Conservation (phyloP, 306 rosid species). For the Delonix regia region DNA sequence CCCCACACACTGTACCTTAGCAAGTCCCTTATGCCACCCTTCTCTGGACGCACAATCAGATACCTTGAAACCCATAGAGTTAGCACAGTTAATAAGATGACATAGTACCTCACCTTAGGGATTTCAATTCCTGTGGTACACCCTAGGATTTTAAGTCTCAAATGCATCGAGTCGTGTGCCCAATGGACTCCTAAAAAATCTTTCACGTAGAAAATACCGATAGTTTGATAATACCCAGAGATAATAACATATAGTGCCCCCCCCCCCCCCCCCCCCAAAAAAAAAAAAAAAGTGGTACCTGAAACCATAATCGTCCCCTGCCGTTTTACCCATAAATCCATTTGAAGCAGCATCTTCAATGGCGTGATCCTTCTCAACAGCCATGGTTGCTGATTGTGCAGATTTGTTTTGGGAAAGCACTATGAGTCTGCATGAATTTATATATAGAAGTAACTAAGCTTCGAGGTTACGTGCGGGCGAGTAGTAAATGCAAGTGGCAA, state of each 20-base stretch:
- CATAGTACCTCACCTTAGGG: neutral
- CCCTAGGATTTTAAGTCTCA: neutral
- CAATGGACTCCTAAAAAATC: no score
- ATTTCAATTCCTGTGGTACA: neutral
- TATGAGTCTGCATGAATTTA: neutral
- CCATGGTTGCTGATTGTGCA: conserved; percentile 30
- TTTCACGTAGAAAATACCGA: no score
- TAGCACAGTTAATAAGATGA: neutral
- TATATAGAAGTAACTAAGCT: neutral
- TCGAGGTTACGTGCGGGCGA: neutral
- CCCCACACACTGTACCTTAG: conserved; percentile 37
- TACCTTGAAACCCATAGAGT: conserved; percentile 21
- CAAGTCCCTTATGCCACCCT: conserved; percentile 56
- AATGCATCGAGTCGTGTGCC: conserved; percentile 1
- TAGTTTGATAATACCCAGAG: neutral
- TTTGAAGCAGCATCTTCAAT: neutral
- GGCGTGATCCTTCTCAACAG: neutral
- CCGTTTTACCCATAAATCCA: neutral
- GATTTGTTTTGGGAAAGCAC: neutral
- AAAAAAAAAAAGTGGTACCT: conserved; percentile 44
- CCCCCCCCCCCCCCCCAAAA: no score
- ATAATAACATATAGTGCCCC: neutral
- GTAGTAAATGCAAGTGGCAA: neutral
- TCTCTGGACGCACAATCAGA: conserved; percentile 66
- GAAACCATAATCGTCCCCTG: conserved; percentile 5